phyloP scores from a whole-genome alignment of 2,329 filamentous ascomycete genomes.

The Aspergillus alliaceus region DNA sequence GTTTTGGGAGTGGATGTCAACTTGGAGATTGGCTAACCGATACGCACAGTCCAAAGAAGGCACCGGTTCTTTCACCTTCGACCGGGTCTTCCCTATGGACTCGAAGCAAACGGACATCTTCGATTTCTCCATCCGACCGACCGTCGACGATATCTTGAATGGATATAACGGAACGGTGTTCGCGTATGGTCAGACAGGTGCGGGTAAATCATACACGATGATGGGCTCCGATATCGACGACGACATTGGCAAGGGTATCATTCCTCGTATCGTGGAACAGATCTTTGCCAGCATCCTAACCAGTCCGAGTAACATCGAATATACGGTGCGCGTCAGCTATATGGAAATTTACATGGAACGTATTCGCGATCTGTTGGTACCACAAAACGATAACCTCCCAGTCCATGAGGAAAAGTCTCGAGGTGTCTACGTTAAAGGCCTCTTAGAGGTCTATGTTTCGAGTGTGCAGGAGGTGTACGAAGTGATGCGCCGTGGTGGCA shows the following conservation, averaged over 20 bases:
- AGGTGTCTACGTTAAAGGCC: constrained; percentile 93
- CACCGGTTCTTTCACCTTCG: constrained; percentile 87
- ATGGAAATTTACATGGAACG: constrained; percentile 99
- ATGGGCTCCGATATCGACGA: constrained; percentile 96
- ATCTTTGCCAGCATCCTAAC: constrained; percentile 94
- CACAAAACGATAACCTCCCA: constrained; percentile 92
- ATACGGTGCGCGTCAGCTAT: constrained; percentile 97
- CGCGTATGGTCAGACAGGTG: constrained; percentile 96
- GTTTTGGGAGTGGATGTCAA: not conserved
- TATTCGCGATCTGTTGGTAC: constrained; percentile 88
- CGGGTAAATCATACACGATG: constrained; percentile 99
- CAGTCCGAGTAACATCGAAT: constrained; percentile 91
- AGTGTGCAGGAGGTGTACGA: constrained; percentile 95
- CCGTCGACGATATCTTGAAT: constrained; percentile 96
- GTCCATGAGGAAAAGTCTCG: constrained; percentile 98
- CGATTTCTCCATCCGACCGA: constrained; percentile 93
- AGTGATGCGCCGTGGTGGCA: constrained; percentile 90
- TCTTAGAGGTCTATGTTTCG: constrained; percentile 92
- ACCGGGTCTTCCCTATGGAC: constrained; percentile 94
- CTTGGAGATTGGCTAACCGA: constrained; percentile 16
- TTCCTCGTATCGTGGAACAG: constrained; percentile 94
- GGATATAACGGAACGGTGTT: constrained; percentile 99
- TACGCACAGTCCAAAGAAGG: constrained; percentile 75
- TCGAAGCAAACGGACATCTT: constrained; percentile 92
- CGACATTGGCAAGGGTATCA: constrained; percentile 83